These are phyloP conservation scores for Vitis hybrid DNA, from an alignment of 177 flowering plant species.

Conservation along the genomic window DNA sequence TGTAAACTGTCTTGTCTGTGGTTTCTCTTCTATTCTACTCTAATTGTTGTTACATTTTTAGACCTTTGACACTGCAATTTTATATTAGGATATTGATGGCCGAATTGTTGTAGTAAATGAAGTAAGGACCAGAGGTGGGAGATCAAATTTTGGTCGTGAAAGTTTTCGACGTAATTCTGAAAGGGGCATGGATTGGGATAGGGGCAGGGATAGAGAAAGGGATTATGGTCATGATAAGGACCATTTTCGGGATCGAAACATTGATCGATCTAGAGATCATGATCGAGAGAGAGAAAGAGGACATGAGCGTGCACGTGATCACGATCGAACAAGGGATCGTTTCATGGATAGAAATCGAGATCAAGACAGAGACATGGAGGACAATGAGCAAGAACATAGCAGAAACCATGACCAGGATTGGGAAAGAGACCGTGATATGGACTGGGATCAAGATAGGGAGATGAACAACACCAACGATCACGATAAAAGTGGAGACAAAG, in stretches of 20 bases:
- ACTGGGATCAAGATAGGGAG: slow-evolving; percentile 35
- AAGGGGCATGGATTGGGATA: slow-evolving; percentile 51
- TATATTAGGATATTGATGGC: slow-evolving; percentile 70
- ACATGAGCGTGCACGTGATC: slow-evolving; percentile 40
- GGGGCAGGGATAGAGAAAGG: slow-evolving; percentile 56
- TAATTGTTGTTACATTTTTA: neutral
- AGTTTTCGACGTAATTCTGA: slow-evolving; percentile 37
- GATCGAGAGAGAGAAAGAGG: slow-evolving; percentile 49
- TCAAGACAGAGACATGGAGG: slow-evolving; percentile 26
- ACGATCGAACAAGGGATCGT: slow-evolving; percentile 44
- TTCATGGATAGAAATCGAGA: slow-evolving; percentile 39
- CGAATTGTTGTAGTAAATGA: slow-evolving; percentile 80
- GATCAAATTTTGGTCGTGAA: slow-evolving; percentile 46
- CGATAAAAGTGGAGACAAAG: slow-evolving; percentile 33
- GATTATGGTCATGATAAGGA: slow-evolving; percentile 45
- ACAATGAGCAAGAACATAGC: slow-evolving; percentile 33
- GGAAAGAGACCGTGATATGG: slow-evolving; percentile 33
- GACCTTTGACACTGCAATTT: slow-evolving; percentile 20
- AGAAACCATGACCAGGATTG: slow-evolving; percentile 29
- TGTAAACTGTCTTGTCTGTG: neutral
- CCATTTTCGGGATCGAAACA: slow-evolving; percentile 37
- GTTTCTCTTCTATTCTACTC: neutral
- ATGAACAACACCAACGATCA: slow-evolving; percentile 31
- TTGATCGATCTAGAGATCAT: slow-evolving; percentile 54
- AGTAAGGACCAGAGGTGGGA: slow-evolving; percentile 68